Evolutionary conservation across 176 grass and related monocot species (phyloP).

Genomic region (Paspalum notatum): DNA sequence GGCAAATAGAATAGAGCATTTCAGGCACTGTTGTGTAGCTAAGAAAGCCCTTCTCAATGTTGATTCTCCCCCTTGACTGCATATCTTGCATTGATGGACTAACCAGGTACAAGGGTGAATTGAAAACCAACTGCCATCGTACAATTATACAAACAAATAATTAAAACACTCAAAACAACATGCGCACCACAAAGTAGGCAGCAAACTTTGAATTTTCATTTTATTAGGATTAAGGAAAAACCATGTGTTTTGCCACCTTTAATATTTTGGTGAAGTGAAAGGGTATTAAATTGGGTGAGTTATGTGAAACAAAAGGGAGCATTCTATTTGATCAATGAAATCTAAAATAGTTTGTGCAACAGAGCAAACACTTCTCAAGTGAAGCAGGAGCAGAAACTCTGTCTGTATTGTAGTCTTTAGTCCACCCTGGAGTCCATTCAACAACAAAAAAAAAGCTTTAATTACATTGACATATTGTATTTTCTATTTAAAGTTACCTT

Average conservation of each 20-base stretch:
- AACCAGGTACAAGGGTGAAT: background rate
- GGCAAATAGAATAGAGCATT: background rate
- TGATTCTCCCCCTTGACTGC: background rate
- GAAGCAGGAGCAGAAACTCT: background rate
- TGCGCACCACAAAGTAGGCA: background rate
- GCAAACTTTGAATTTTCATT: background rate
- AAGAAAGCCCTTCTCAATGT: background rate
- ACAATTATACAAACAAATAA: background rate
- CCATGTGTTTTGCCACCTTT: background rate
- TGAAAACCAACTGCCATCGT: background rate
- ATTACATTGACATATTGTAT: background rate
- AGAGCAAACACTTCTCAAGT: background rate
- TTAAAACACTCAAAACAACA: background rate
- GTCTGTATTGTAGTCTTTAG: background rate
- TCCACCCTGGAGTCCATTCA: background rate
- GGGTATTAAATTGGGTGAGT: background rate
- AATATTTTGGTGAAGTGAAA: constrained; percentile 1
- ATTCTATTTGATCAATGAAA: background rate
- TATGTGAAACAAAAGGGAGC: background rate
- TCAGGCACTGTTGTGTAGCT: background rate
- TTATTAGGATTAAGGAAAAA: constrained; percentile 20
- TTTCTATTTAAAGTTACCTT: background rate
- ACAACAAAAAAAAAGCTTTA: background rate
- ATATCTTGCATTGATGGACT: background rate
- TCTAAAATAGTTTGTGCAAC: background rate